A percentile compares a stretch with the other conserved stretches of the same genome.
Conservation (phyloP, 257 asterid species). For the Mitragyna speciosa region DNA sequence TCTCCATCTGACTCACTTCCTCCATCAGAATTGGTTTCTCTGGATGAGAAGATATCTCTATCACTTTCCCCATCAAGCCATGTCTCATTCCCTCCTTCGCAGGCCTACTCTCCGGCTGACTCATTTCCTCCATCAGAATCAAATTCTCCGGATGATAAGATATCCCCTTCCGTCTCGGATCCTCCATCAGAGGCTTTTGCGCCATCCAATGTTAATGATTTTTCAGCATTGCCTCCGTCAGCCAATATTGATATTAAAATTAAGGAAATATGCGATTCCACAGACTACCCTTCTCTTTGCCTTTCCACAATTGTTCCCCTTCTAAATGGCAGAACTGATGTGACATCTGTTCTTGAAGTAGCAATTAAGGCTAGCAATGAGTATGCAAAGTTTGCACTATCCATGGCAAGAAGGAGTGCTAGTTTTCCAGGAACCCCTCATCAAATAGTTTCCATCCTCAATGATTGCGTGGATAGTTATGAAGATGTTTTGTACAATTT, state of each 20-base stretch:
- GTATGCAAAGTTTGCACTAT: conserved; percentile 20
- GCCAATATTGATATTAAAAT: neutral
- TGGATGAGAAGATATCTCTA: neutral
- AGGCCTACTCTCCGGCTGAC: neutral
- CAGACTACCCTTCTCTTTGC: conserved; percentile 40
- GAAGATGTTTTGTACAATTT: conserved; percentile 27
- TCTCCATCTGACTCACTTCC: neutral
- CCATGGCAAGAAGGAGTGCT: conserved; percentile 11
- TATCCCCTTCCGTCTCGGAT: neutral
- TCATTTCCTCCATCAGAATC: neutral
- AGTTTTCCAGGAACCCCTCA: conserved; percentile 21
- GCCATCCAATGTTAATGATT: neutral
- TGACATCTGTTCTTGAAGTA: conserved; percentile 15
- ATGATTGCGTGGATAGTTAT: conserved; percentile 29
- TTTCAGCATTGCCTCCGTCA: neutral
- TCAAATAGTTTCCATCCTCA: conserved; percentile 5
- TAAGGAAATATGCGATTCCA: conserved; percentile 29
- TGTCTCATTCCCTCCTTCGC: conserved; percentile 9
- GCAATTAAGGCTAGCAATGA: conserved; percentile 14
- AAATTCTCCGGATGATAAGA: neutral
- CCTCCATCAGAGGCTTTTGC: neutral
- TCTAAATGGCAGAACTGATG: neutral
- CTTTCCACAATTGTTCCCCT: conserved; percentile 22
- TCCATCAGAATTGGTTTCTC: neutral
- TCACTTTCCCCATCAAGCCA: neutral